Conservation (phyloP, 164 flowering plant genomes). For the Magnolia officinalis region DNA sequence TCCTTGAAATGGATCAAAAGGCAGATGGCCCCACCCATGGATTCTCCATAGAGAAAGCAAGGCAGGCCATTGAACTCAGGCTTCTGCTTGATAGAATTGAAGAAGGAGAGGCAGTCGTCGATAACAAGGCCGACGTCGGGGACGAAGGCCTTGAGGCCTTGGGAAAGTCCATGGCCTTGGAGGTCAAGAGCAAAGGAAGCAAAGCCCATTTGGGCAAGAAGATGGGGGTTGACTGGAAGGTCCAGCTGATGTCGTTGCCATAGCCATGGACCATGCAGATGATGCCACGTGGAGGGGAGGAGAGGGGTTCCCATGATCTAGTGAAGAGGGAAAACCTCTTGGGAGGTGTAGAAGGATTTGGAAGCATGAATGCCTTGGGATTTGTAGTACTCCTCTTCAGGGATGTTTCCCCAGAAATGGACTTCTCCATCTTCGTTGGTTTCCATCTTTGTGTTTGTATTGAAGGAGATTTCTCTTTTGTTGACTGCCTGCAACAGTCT, state of each 20-base stretch:
- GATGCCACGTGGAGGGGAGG: slow-evolving; percentile 55
- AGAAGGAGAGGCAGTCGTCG: slow-evolving; percentile 58
- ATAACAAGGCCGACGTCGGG: slow-evolving; percentile 63
- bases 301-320: slow-evolving; percentile 68
- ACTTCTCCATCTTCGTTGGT: not conserved
- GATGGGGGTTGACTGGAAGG: slow-evolving; percentile 73
- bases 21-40: slow-evolving; percentile 93
- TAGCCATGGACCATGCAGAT: slow-evolving; percentile 90
- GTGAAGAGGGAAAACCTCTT: slow-evolving; percentile 76
- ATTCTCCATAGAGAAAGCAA: slow-evolving; percentile 67
- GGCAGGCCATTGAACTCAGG: slow-evolving; percentile 39
- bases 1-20: slow-evolving; percentile 50
- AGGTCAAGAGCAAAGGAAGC: slow-evolving; percentile 82
- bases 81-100: slow-evolving; percentile 34
- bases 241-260: slow-evolving; percentile 91
- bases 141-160: slow-evolving; percentile 70
- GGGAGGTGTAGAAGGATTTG: slow-evolving; percentile 66
- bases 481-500: not conserved
- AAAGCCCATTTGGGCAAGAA: slow-evolving; percentile 72
- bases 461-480: too few species aligned
- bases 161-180: slow-evolving; percentile 77
- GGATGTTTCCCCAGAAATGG: slow-evolving; percentile 68
- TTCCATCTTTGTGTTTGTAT: not conserved
- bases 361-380: slow-evolving; percentile 45
- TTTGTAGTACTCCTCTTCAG: slow-evolving; percentile 59